These are phyloP conservation scores for Ganoderma leucocontextum DNA, from an alignment of 1,284 basidiomycete genomes.

Conservation along the genomic window DNA sequence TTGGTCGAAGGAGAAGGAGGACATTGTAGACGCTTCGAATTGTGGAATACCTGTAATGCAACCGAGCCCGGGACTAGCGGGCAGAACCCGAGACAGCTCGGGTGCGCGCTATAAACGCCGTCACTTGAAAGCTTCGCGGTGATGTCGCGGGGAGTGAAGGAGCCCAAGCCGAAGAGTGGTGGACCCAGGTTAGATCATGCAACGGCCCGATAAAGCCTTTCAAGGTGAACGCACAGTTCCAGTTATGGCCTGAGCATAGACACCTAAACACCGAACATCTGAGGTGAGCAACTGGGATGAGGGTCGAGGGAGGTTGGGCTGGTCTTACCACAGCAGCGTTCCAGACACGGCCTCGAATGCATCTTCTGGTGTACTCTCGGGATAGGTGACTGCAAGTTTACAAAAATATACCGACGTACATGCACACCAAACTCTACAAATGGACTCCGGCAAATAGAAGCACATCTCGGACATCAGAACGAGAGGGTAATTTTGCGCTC, in stretches of 20 bases:
- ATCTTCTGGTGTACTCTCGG: background rate
- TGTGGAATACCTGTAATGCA: background rate
- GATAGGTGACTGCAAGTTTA: background rate
- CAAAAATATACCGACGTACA: background rate
- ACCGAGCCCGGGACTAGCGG: background rate
- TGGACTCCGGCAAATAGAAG: background rate
- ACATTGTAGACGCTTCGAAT: background rate
- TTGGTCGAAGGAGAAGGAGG: background rate
- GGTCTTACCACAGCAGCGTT: background rate
- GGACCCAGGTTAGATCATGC: background rate
- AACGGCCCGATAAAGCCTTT: background rate
- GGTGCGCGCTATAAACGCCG: background rate
- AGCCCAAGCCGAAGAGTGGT: background rate
- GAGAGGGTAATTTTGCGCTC: constrained; percentile 49
- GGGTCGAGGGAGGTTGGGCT: background rate
- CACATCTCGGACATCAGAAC: constrained; percentile 23
- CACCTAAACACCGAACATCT: background rate
- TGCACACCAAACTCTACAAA: background rate
- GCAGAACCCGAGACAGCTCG: background rate
- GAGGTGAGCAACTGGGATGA: background rate
- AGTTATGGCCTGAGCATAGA: background rate
- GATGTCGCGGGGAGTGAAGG: background rate
- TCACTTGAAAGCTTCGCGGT: background rate
- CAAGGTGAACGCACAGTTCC: background rate
- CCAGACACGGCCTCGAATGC: background rate